phyloP scores from a whole-genome alignment of 2,329 filamentous ascomycete species.

The Neonectria neomacrospora region DNA sequence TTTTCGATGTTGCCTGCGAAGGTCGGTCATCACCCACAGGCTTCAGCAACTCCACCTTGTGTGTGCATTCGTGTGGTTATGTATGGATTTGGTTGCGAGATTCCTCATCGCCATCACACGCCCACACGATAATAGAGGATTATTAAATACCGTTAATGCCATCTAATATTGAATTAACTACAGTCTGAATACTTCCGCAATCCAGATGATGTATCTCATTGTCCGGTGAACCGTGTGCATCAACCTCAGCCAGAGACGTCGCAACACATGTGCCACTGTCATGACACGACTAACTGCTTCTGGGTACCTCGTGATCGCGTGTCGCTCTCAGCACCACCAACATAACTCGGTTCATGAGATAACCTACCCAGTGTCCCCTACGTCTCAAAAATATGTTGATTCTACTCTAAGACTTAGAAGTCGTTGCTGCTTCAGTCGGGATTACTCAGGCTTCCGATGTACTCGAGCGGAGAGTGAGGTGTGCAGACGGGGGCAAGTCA shows the following conservation, averaged over 20 bases:
- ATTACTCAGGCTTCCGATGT: background rate
- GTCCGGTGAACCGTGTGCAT: conserved; percentile 8
- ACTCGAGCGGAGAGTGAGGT: too few species aligned
- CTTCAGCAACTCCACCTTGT: background rate
- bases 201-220: background rate
- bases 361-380: background rate
- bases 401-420: background rate
- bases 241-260: conserved; percentile 11
- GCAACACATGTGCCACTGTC: conserved; percentile 26
- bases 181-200: background rate
- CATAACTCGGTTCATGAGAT: background rate
- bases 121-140: too few species aligned
- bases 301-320: conserved; percentile 1
- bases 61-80: background rate
- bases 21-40: conserved; percentile 12
- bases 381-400: background rate
- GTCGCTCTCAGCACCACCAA: conserved; percentile 7
- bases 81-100: background rate
- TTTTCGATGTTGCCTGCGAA: conserved; percentile 51
- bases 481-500: background rate
- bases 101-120: background rate
- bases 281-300: conserved; percentile 8
- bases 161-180: background rate
- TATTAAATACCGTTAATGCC: too few species aligned
- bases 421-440: background rate